A percentile compares a stretch with the other conserved stretches of the same genome.
Conservation (phyloP, 441 rosid genomes). For the Erysimum pusillum region DNA sequence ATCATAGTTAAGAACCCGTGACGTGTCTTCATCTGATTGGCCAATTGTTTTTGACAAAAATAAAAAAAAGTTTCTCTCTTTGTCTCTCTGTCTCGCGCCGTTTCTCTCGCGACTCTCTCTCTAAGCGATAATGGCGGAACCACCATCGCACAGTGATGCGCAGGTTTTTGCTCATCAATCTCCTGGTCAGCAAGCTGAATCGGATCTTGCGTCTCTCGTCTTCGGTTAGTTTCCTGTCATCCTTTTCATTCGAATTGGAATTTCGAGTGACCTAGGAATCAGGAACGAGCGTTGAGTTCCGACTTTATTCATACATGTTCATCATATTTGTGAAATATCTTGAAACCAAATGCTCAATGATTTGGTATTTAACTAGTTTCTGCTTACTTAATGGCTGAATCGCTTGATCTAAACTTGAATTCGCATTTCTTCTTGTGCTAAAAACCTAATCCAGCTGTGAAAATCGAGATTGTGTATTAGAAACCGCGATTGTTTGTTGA, state of each 20-base stretch:
- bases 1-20: too few relatives aligned
- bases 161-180: slow-evolving; percentile 43
- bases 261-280: slow-evolving; percentile 8
- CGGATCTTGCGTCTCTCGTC: slow-evolving; percentile 73
- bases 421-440: slow-evolving; percentile 7
- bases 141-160: slow-evolving; percentile 50
- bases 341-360: background rate
- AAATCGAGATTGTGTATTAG: slow-evolving; percentile 26
- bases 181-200: slow-evolving; percentile 57
- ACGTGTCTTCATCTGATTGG: too few relatives aligned
- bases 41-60: too few relatives aligned
- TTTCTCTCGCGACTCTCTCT: too few relatives aligned
- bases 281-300: slow-evolving; percentile 9
- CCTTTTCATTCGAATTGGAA: background rate
- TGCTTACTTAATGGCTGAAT: background rate
- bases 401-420: slow-evolving; percentile 1
- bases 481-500: slow-evolving; percentile 19
- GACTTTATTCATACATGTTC: background rate
- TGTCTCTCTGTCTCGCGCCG: too few relatives aligned
- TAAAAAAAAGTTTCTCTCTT: too few relatives aligned
- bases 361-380: background rate
- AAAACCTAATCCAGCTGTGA: background rate
- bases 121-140: slow-evolving; percentile 60
- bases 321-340: slow-evolving; percentile 6
- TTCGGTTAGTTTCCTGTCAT: slow-evolving; percentile 56